These are phyloP conservation scores for Pyrus pyrifolia DNA, from an alignment of 306 rosid genomes.

Conservation along the genomic window DNA sequence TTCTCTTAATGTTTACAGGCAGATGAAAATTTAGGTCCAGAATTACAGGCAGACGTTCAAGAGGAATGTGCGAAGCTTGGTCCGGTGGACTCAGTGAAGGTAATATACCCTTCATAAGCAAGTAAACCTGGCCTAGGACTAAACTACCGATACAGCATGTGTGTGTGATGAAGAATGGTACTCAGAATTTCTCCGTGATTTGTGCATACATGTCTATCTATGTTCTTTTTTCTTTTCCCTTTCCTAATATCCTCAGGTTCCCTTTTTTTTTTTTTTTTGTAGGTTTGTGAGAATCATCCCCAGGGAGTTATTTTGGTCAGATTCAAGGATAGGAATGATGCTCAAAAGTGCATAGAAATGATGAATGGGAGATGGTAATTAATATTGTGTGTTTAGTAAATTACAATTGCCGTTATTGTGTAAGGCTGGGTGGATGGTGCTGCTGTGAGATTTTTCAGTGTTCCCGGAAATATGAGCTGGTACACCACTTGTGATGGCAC, in stretches of 20 bases:
- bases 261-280: conserved; percentile 8
- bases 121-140: no score
- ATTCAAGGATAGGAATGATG: conserved; percentile 89
- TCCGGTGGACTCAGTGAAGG: conserved; percentile 78
- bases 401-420: neutral
- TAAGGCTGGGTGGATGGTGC: neutral
- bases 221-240: neutral
- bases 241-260: conserved; percentile 2
- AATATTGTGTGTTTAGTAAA: neutral
- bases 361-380: conserved; percentile 98
- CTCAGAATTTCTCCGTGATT: neutral
- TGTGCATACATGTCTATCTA: neutral
- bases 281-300: conserved; percentile 98
- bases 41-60: conserved; percentile 78
- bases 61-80: conserved; percentile 88
- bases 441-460: neutral
- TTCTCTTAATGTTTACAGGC: conserved; percentile 40
- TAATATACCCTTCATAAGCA: conserved; percentile 13
- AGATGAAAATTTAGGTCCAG: conserved; percentile 63
- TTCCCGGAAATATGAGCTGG: neutral
- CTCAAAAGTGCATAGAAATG: conserved; percentile 81
- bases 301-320: conserved; percentile 89
- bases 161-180: neutral
- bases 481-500: neutral
- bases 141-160: neutral